Base-by-base conservation (phyloP, 2,329 filamentous ascomycete genomes). In the Claviceps cyperi region DNA sequence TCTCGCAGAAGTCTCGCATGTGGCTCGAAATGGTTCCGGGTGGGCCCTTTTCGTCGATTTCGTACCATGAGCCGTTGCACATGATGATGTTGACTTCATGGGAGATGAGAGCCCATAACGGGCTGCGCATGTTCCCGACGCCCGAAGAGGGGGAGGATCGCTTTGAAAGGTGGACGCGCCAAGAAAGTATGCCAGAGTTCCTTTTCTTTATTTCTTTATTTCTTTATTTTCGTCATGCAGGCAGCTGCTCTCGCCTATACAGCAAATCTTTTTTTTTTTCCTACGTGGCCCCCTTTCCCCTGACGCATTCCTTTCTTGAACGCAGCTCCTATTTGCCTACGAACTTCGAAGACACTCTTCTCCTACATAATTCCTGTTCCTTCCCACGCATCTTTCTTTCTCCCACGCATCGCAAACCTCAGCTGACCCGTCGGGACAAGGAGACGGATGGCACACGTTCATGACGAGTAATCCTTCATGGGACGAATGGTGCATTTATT, bases 1-100 rank as follows among this genome's bases (percentile, higher is more conserved):
- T 40, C 11, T 47, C 43, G 11, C 46, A 21, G 0, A 13, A 13
- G n/a, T 47, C 47, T 4, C 48, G 50, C 1, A 55, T 64, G 43
- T 59, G 46, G 49, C 59, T 57, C 2, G 69, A 72, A 54, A 60
- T 66, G 59, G 57, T 69, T n/a, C 57, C 58, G n/a, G 62, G 64
- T 14, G 60, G 61, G 6, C 62, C 69, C 41, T 64, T 73, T 48
- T 71, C 71, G 8, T 72, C 71, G 5, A 69, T 78, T 54, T 66
- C 68, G 50, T 76, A 73, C 49, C 70, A 75, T 49, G 56, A 61
- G 4, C 60, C 67, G 5, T 68, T 68, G 1, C 61, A 68, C 50
- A 66, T 59, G 39, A 58, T 76, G 4, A 58, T 76, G 5, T 49
- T 74, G 32, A 69, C 72, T 4, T 69, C 70, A 6, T 59, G 65